Conservation (phyloP, 2,329 filamentous ascomycete genomes). For the Cyphellophora attinorum region DNA sequence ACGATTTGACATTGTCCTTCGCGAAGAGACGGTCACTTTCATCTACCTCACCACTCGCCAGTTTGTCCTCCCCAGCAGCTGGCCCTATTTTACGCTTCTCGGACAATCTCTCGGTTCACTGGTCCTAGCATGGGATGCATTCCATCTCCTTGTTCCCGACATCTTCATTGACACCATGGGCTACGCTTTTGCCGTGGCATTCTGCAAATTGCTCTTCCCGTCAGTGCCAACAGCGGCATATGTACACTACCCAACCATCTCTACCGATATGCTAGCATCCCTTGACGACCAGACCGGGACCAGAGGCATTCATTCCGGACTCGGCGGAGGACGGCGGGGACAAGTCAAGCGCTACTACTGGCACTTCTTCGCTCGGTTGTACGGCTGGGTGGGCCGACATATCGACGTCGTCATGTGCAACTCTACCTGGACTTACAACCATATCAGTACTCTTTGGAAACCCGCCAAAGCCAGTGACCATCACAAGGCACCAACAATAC, state of each 20-base stretch:
- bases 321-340: conserved; percentile 64
- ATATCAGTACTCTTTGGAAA: conserved; percentile 69
- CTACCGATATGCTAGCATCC: conserved; percentile 89
- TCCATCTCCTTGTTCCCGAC: conserved; percentile 83
- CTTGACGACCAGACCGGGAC: conserved; percentile 56
- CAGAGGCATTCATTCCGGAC: conserved; percentile 74
- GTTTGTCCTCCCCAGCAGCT: conserved; percentile 77
- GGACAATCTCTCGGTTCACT: conserved; percentile 90
- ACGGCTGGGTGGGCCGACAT: conserved; percentile 70
- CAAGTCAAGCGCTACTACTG: conserved; percentile 72
- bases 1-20: conserved; percentile 85
- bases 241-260: conserved; percentile 96
- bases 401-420: conserved; percentile 97
- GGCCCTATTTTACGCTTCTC: conserved; percentile 83
- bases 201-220: conserved; percentile 74
- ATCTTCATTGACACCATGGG: conserved; percentile 98
- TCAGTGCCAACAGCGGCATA: conserved; percentile 79
- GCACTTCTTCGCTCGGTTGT: conserved; percentile 71
- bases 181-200: conserved; percentile 79
- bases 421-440: conserved; percentile 82
- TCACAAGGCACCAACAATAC: conserved; percentile 53
- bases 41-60: conserved; percentile 82
- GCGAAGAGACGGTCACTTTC: conserved; percentile 74
- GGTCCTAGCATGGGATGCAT: conserved; percentile 81
- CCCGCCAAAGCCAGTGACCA: not conserved